Evolutionary conservation across 2,329 filamentous ascomycete species (phyloP), one percentile per base, ranked within the genome.

Genomic region (Nigrograna mackinnonii): DNA sequence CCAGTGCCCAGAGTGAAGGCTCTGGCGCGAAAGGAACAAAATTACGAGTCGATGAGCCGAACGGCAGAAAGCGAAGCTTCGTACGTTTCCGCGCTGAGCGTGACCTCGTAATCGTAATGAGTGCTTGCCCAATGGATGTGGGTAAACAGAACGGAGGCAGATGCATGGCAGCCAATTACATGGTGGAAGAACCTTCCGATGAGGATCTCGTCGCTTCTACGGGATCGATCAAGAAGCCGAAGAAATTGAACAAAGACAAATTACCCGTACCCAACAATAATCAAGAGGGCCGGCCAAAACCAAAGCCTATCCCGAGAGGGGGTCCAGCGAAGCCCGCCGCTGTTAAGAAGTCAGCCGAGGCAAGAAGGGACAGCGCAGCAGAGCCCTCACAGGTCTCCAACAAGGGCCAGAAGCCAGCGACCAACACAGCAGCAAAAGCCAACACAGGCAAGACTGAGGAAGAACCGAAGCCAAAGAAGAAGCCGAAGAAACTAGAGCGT

Each of bases 141-240:
- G 66, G 66, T 1, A 46, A 47, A 14, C 62, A 66, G 46, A 69
- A 68, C 28, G 65, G 66, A 2, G 66, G 64, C 18, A 55, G 55
- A 18, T 67, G 64, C 39, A 69, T 68, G 65, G 66, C 65, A 4
- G 64, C 63, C 18, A 68, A 69, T 39, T 69, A 67, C 46, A 59
- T 68, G 55, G 66, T 69, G 5, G 66, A 69, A 41, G 58, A 64
- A 7, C 49, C 52, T 0, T 50, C 51, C 31, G 57, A 55, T 11
- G 57, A 65, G 11, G 57, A 64, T 31, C 19, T 55, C 0, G 51
- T 16, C 31, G 9, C 45, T 6, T 58, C 53, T 7, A 44, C 49
- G 3, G 26, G 46, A 2, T 51, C 50, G 12, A 14, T 50, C 19
- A 58, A 55, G 51, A 57, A 50, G 21, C 50, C 54, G 4, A 54